Conservation (phyloP, 352 stramenopile genomes). For the Pythium phragmiticola region DNA sequence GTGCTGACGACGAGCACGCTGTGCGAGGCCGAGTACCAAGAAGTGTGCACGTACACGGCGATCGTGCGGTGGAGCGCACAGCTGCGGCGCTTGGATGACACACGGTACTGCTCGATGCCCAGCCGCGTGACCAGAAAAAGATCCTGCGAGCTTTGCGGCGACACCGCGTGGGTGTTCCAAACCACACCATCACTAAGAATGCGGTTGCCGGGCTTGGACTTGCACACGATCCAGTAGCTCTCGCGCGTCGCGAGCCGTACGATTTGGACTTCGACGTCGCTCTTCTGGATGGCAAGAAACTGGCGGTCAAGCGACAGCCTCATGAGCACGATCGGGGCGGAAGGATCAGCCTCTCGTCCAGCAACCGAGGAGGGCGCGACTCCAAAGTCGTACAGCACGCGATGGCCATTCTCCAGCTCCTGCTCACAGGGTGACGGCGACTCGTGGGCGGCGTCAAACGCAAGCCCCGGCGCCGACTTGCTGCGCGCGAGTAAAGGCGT, state of each 20-base stretch:
- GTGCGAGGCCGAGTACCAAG: conserved; percentile 69
- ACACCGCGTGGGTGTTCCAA: conserved; percentile 60
- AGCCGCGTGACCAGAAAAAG: conserved; percentile 74
- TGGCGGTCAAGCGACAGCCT: conserved; percentile 62
- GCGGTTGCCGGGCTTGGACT: conserved; percentile 57
- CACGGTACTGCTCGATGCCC: conserved; percentile 75
- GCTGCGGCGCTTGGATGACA: conserved; percentile 52
- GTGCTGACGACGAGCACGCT: conserved; percentile 69
- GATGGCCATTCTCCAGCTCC: conserved; percentile 7
- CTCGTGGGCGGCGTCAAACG: conserved; percentile 1
- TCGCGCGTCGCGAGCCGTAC: conserved; percentile 41
- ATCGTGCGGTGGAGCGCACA: conserved; percentile 60
- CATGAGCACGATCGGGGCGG: conserved; percentile 33
- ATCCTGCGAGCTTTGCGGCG: conserved; percentile 55
- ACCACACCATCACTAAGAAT: conserved; percentile 57
- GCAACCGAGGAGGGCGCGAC: neutral
- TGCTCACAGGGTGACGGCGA: neutral
- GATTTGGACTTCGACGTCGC: conserved; percentile 82
- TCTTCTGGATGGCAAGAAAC: conserved; percentile 77
- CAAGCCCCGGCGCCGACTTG: conserved; percentile 18
- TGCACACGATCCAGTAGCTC: conserved; percentile 74
- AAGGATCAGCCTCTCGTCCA: conserved; percentile 12
- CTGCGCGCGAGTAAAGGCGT: conserved; percentile 1
- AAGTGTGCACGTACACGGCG: conserved; percentile 60
- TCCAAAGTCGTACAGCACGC: conserved; percentile 46